Conservation (phyloP, 176 grass and related monocot species). For the Carex cristatella region DNA sequence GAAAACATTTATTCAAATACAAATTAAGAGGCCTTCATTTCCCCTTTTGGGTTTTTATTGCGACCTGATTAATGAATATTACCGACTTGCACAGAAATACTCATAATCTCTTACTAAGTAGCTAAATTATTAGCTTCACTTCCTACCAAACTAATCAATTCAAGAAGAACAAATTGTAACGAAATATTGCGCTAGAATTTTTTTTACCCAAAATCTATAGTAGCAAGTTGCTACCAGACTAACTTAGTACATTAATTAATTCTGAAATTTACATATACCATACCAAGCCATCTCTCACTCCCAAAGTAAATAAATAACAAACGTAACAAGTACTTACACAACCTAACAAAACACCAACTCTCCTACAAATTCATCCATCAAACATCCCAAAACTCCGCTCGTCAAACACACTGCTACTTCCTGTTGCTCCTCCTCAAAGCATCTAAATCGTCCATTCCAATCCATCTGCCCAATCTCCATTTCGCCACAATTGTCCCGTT, state of each 20-base stretch:
- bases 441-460: conserved; percentile 43
- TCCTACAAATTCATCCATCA: conserved; percentile 44
- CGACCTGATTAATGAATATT: not conserved
- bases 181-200: not conserved
- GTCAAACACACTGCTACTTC: conserved; percentile 30
- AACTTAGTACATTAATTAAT: not conserved
- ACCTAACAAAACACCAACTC: conserved; percentile 16
- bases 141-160: not conserved
- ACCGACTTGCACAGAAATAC: not conserved
- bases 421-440: conserved; percentile 33
- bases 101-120: not conserved
- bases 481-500: not conserved
- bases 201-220: conserved; percentile 22
- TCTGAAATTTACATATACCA: conserved; percentile 2
- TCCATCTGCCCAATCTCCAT: conserved; percentile 43
- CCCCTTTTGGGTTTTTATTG: not conserved
- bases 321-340: not conserved
- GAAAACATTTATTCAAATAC: not conserved
- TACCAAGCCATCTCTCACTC: not conserved
- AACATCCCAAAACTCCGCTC: conserved; percentile 26
- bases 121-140: not conserved
- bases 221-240: not conserved
- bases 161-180: not conserved
- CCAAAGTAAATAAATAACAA: not conserved
- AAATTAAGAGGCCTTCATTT: not conserved